phyloP scores from a whole-genome alignment of 129 eudicot species.

The Flaveria bidentis region DNA sequence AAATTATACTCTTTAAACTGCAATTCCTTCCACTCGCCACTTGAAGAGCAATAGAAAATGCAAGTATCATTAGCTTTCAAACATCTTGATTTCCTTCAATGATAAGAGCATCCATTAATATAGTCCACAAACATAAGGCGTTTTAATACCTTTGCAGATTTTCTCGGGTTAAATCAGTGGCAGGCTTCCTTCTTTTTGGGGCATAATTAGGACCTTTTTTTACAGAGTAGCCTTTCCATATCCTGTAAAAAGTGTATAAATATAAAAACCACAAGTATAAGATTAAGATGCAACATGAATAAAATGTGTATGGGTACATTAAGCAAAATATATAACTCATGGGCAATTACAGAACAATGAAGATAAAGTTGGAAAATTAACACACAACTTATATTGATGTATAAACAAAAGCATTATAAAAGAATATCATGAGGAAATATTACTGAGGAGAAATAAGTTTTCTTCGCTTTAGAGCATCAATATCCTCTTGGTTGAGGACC shows the following conservation, averaged over 20 bases:
- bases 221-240: slow-evolving; percentile 85
- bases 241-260: slow-evolving; percentile 47
- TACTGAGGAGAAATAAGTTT: slow-evolving; percentile 79
- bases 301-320: background rate
- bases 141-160: slow-evolving; percentile 65
- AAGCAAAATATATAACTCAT: slow-evolving; percentile 2
- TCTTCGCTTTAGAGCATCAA: slow-evolving; percentile 75
- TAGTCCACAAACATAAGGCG: background rate
- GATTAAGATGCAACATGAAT: slow-evolving; percentile 3
- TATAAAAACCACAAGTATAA: slow-evolving; percentile 20
- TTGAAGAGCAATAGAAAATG: slow-evolving; percentile 29
- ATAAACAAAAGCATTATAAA: background rate
- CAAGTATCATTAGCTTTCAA: slow-evolving; percentile 14
- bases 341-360: slow-evolving; percentile 3
- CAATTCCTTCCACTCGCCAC: slow-evolving; percentile 91
- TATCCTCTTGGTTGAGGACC: slow-evolving; percentile 54
- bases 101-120: background rate
- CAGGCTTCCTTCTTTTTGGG: slow-evolving; percentile 84
- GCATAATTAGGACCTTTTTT: slow-evolving; percentile 89
- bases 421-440: slow-evolving; percentile 25
- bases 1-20: slow-evolving; percentile 92
- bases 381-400: slow-evolving; percentile 3
- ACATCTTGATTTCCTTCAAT: background rate
- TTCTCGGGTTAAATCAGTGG: slow-evolving; percentile 87
- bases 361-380: background rate